Evolutionary conservation across 805 yeast species (phyloP).

Genomic region (Saccharomyces kudriavzevii): DNA sequence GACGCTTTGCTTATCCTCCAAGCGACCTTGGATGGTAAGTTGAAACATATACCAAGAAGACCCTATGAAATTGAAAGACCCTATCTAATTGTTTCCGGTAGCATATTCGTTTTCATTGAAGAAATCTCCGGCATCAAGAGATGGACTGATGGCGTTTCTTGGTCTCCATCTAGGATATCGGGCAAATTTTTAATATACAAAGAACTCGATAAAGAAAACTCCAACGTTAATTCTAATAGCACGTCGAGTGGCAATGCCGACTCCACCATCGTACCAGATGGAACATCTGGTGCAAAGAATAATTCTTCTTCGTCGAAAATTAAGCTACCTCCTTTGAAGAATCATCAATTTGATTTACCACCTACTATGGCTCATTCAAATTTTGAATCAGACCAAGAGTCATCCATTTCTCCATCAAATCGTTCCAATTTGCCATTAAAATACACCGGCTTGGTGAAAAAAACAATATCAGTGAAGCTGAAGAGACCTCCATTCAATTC

Average conservation of each 20-base stretch:
- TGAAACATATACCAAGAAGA: slow-evolving; percentile 59
- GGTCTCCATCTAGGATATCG: slow-evolving; percentile 85
- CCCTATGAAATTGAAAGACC: slow-evolving; percentile 74
- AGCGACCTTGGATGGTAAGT: slow-evolving; percentile 52
- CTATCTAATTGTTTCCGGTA: slow-evolving; percentile 61
- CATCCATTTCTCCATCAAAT: background rate
- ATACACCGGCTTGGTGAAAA: slow-evolving; percentile 62
- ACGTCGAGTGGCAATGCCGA: background rate
- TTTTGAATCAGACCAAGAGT: background rate
- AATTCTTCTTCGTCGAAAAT: slow-evolving; percentile 1
- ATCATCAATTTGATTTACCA: background rate
- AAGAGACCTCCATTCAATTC: slow-evolving; percentile 33
- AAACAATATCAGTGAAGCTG: slow-evolving; percentile 65
- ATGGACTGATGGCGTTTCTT: slow-evolving; percentile 90
- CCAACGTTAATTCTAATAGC: background rate
- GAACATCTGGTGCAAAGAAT: background rate
- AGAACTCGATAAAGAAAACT: slow-evolving; percentile 33
- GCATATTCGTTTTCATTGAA: slow-evolving; percentile 77
- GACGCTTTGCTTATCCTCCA: slow-evolving; percentile 79
- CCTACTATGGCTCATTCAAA: background rate
- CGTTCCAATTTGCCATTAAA: slow-evolving; percentile 4
- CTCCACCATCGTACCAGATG: background rate
- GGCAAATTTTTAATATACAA: slow-evolving; percentile 81
- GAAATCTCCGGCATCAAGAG: slow-evolving; percentile 73
- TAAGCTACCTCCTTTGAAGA: background rate